These are phyloP conservation scores for Metarhizium robertsii DNA, from an alignment of 2,329 filamentous ascomycete species.

Conservation along the genomic window DNA sequence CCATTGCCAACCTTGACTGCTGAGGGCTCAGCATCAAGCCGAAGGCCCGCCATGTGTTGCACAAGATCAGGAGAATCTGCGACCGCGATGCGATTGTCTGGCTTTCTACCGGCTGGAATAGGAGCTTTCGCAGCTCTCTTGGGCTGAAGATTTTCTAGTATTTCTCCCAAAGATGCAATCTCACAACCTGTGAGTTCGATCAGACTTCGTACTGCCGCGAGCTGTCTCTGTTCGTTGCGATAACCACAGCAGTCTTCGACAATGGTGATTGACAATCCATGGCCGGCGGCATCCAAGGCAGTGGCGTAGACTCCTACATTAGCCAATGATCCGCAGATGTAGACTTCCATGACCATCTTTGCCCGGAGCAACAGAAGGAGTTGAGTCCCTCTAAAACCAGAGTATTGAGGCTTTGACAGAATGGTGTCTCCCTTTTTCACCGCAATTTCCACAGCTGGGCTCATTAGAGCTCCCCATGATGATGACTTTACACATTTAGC, in stretches of 20 bases:
- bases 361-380: slow-evolving; percentile 71
- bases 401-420: slow-evolving; percentile 71
- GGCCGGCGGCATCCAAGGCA: slow-evolving; percentile 77
- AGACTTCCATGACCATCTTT: slow-evolving; percentile 83
- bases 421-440: slow-evolving; percentile 40
- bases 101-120: background rate
- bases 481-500: slow-evolving; percentile 34
- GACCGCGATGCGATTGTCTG: background rate
- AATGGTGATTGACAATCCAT: slow-evolving; percentile 80
- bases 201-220: slow-evolving; percentile 61
- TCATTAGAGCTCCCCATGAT: slow-evolving; percentile 36
- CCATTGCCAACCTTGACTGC: slow-evolving; percentile 7
- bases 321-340: slow-evolving; percentile 75
- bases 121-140: slow-evolving; percentile 3
- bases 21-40: slow-evolving; percentile 18
- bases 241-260: slow-evolving; percentile 86
- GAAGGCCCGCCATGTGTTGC: slow-evolving; percentile 21
- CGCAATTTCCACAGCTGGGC: slow-evolving; percentile 29
- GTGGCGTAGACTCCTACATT: slow-evolving; percentile 90
- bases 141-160: slow-evolving; percentile 32
- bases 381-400: slow-evolving; percentile 68
- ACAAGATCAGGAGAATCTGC: slow-evolving; percentile 19
- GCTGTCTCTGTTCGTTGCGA: slow-evolving; percentile 58
- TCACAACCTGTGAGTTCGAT: slow-evolving; percentile 66
- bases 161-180: slow-evolving; percentile 47